These are phyloP conservation scores for Ophiostoma himal-ulmi DNA, from an alignment of 2,329 filamentous ascomycete genomes.

Conservation along the genomic window DNA sequence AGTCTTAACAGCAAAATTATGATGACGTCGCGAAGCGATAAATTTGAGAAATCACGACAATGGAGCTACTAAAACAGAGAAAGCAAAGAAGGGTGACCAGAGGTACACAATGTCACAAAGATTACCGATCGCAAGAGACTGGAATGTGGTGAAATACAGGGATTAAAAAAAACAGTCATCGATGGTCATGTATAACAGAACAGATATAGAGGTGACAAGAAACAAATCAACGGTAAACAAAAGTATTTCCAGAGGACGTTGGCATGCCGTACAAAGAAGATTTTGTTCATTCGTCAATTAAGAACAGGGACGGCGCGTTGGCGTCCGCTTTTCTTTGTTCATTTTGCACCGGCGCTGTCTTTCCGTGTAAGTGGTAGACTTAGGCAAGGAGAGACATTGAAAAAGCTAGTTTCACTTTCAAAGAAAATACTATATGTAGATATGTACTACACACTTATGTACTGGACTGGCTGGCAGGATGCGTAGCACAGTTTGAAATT, in stretches of 20 bases:
- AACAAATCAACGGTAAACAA: background rate
- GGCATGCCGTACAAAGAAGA: background rate
- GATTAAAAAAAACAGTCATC: background rate
- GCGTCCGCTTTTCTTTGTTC: constrained; percentile 4
- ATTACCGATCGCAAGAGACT: background rate
- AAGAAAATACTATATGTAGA: background rate
- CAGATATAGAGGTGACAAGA: background rate
- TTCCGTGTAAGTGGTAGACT: constrained; percentile 7
- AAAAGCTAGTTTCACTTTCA: background rate
- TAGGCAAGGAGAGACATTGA: constrained; percentile 28
- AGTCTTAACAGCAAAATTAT: background rate
- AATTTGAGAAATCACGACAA: background rate
- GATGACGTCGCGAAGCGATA: background rate
- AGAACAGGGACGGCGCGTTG: background rate
- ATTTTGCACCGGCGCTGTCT: background rate
- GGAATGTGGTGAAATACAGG: background rate
- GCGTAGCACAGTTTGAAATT: background rate
- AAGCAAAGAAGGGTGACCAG: background rate
- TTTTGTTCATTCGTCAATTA: background rate
- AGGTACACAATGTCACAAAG: background rate
- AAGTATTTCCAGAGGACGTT: background rate
- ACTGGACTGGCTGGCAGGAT: background rate
- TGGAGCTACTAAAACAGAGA: background rate
- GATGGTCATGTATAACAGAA: too few relatives aligned
- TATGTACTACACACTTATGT: background rate